Conservation (phyloP, 164 flowering plant genomes). For the Kalanchoe fedtschenkoi region DNA sequence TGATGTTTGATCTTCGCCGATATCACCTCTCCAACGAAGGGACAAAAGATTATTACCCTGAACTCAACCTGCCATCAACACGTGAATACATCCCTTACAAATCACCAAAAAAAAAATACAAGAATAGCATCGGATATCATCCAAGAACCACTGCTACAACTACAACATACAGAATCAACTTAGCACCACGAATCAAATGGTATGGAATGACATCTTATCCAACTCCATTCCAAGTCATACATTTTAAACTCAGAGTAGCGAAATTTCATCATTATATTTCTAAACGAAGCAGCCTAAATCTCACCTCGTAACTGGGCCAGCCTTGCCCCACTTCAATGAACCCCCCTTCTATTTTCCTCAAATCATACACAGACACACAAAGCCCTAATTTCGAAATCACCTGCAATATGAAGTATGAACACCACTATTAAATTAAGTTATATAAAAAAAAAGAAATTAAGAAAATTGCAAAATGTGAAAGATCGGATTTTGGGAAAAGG, state of each 20-base stretch:
- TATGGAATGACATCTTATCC: no score
- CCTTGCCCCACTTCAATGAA: conserved; percentile 65
- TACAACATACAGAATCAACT: no score
- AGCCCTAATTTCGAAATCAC: conserved; percentile 64
- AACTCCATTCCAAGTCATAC: no score
- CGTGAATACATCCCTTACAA: neutral
- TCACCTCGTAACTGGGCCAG: conserved; percentile 60
- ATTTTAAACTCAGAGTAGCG: neutral
- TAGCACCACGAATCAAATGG: no score
- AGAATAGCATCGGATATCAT: no score
- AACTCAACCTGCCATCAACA: conserved; percentile 45
- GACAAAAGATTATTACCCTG: conserved; percentile 72
- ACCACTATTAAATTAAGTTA: neutral
- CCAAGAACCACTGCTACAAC: no score
- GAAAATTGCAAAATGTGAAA: neutral
- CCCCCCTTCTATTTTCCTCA: conserved; percentile 49
- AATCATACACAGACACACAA: conserved; percentile 58
- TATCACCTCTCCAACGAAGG: conserved; percentile 74
- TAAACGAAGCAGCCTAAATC: neutral
- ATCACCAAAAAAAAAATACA: neutral
- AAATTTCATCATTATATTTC: neutral
- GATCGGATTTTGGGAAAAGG: neutral
- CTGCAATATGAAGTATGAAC: no score
- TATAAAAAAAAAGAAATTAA: neutral
- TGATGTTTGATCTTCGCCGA: conserved; percentile 53